Evolutionary conservation across 106 monocot genomes (phyloP).

Genomic region (Allium cepa): DNA sequence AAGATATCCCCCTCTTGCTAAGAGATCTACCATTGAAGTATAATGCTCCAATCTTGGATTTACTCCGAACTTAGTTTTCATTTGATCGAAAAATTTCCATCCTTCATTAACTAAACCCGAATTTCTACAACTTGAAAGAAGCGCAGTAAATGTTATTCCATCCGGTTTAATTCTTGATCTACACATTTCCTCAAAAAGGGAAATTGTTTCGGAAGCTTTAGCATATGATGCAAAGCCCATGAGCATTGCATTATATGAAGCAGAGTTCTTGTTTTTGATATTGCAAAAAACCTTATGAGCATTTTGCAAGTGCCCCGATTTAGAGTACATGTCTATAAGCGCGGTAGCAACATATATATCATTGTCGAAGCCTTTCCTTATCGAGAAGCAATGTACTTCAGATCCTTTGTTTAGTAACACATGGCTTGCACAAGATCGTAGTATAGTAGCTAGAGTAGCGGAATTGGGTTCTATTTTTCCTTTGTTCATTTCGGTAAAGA

Average conservation of each 20-base stretch:
- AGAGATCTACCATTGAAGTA: conserved; percentile 57
- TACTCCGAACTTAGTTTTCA: conserved; percentile 26
- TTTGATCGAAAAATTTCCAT: conserved; percentile 41
- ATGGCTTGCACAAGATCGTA: conserved; percentile 42
- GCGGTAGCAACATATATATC: conserved; percentile 41
- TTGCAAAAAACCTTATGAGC: conserved; percentile 18
- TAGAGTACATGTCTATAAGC: conserved; percentile 55
- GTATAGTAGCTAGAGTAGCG: conserved; percentile 27
- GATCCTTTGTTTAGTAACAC: conserved; percentile 33
- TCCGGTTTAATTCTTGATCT: conserved; percentile 30
- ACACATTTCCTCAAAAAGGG: conserved; percentile 51
- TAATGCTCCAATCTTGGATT: conserved; percentile 50
- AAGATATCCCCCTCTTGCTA: conserved; percentile 45
- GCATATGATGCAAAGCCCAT: conserved; percentile 39
- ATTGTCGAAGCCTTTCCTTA: conserved; percentile 21
- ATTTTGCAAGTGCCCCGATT: conserved; percentile 30
- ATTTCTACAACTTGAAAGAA: conserved; percentile 52
- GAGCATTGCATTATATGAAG: conserved; percentile 28
- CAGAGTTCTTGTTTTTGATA: conserved; percentile 23
- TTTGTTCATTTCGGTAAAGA: conserved; percentile 36
- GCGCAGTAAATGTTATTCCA: conserved; percentile 52
- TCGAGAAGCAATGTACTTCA: conserved; percentile 44
- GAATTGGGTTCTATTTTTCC: conserved; percentile 35
- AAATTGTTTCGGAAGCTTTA: conserved; percentile 16
- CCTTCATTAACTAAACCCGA: conserved; percentile 39